phyloP scores from a whole-genome alignment of 148 eudicot genomes.

The Camellia sinensis region DNA sequence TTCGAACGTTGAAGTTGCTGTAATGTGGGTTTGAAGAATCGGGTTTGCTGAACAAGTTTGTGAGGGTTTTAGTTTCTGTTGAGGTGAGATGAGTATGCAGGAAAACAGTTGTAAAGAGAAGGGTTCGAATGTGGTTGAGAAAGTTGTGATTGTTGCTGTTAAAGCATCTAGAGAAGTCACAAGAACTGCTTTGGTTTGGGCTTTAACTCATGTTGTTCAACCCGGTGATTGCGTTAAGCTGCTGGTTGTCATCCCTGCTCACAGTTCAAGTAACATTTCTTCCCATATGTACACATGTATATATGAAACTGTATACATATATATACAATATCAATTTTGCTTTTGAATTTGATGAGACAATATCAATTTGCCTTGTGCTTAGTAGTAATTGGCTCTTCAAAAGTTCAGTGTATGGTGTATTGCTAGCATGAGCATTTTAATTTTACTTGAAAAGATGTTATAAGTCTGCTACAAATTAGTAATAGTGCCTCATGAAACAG shows the following conservation, averaged over 20 bases:
- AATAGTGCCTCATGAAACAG: background rate
- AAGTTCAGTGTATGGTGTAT: background rate
- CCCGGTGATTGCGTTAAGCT: conserved; percentile 66
- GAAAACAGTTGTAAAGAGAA: conserved; percentile 28
- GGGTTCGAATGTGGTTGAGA: conserved; percentile 22
- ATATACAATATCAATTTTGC: background rate
- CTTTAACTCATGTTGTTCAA: conserved; percentile 68
- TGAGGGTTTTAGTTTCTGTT: conserved; percentile 8
- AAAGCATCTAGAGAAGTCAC: conserved; percentile 61
- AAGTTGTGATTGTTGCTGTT: conserved; percentile 62
- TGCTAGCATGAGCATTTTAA: background rate
- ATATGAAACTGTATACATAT: background rate
- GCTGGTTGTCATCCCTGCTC: conserved; percentile 59
- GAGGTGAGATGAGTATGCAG: conserved; percentile 38
- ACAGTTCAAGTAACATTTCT: conserved; percentile 46
- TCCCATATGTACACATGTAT: background rate
- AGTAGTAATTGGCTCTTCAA: background rate
- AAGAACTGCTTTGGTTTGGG: conserved; percentile 66
- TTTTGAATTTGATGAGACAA: conserved; percentile 6
- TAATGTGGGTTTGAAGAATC: conserved; percentile 6
- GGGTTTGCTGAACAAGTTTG: background rate
- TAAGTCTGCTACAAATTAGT: background rate
- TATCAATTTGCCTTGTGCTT: background rate
- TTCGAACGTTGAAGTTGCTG: background rate
- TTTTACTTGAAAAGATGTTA: background rate